Base-by-base conservation (phyloP, 352 stramenopile genomes). In the Phytophthora uliginosa region DNA sequence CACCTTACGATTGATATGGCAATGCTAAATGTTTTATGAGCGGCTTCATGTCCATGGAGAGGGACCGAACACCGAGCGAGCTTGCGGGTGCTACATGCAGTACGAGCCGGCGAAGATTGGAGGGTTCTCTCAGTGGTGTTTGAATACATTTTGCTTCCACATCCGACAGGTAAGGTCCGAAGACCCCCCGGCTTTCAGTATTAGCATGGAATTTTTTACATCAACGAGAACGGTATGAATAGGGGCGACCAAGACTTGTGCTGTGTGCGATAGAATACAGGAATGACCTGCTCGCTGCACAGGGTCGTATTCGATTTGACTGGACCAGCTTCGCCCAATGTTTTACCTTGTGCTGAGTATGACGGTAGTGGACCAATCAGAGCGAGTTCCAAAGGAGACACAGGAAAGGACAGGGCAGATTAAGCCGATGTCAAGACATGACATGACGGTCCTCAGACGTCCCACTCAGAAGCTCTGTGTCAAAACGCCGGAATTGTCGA, bases 161-260 rank as follows among this genome's bases (percentile, higher is more conserved):
- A 94, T 73, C 51, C 28, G 77, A 56, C 66, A 71, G 51, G 64
- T 68, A 34, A 63, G 22, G 28, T 59, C 73, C 58, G 56, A 73
- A 68, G 59, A 69, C 34, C 45, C 65, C 61, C 76, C 48, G 47
- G 59, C 69, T 82, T 74, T 92, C 86, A 80, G 86, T 83, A 85
- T 94, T 94, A 94, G 86, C 86, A 94, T 94, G 85, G 85, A 90
- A 85, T 55, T 90, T 85, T 63, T 92, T 81, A 75, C 80, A 87
- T 89, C 82, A 83, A 59, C 50, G 82, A 89, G 82, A 89, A 86
- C 72, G 33, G 31, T 50, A 9, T 26, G 20, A 50, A 45, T 50
- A 8, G 17, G 6, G 36, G 9, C 0, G 33, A 57, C 13, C 8
- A 18, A 66, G 20, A 26, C 17, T 52, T 48, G n/a, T 34, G 42